These are phyloP conservation scores for Gigaspora rosea DNA, from an alignment of 192 early-diverging fungal species.

Conservation along the genomic window DNA sequence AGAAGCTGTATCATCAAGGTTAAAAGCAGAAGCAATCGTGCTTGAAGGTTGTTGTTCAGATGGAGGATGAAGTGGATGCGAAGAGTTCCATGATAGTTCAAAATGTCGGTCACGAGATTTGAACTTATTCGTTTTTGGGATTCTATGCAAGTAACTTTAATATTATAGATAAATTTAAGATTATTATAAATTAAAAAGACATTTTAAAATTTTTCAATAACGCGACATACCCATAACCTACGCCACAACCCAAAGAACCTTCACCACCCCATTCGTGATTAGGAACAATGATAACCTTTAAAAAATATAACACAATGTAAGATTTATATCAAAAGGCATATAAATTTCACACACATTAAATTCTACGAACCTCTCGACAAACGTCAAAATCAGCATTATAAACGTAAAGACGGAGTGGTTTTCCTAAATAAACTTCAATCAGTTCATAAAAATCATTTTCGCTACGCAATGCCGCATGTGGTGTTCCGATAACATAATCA, in stretches of 20 bases:
- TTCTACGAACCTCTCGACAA: conserved; percentile 54
- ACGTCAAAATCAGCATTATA: conserved; percentile 68
- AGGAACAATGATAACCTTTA: conserved; percentile 67
- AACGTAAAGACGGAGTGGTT: conserved; percentile 64
- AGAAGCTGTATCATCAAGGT: neutral
- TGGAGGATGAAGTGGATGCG: too few relatives aligned
- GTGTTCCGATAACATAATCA: conserved; percentile 78
- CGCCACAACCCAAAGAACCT: conserved; percentile 69
- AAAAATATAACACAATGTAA: neutral
- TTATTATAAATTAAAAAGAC: too few relatives aligned
- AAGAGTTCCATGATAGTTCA: conserved; percentile 10
- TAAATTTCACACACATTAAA: neutral
- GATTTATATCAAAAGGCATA: neutral
- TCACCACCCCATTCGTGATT: conserved; percentile 70
- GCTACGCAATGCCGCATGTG: conserved; percentile 55
- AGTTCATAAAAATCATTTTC: conserved; percentile 68
- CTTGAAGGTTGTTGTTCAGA: neutral
- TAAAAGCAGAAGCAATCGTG: neutral
- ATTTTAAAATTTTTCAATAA: too few relatives aligned
- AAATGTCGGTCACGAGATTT: conserved; percentile 8
- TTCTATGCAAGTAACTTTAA: conserved; percentile 31
- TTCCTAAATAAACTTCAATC: conserved; percentile 60
- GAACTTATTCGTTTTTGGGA: conserved; percentile 31
- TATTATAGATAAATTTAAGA: neutral
- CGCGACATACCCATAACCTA: conserved; percentile 8